Percentiles rank a stretch among this genome's conserved stretches.
Evolutionary conservation across 2,329 filamentous ascomycete species (phyloP).

Genomic region (Monosporascus sp.): DNA sequence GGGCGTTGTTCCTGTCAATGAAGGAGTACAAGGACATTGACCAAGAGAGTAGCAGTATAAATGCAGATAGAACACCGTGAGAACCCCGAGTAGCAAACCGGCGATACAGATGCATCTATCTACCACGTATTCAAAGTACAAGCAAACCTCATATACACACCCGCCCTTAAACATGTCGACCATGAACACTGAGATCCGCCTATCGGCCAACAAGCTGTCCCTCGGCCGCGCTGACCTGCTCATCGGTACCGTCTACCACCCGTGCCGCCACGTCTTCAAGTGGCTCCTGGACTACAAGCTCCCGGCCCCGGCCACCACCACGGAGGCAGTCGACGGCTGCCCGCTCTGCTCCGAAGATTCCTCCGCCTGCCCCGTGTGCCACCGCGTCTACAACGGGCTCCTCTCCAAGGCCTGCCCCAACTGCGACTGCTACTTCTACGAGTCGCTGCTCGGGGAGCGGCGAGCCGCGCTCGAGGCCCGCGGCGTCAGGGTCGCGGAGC

Average conservation of each 20-base stretch:
- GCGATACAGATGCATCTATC: no score
- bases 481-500: neutral
- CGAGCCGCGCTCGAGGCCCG: neutral
- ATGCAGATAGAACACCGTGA: no score
- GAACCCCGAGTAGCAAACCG: neutral
- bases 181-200: neutral
- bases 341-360: constrained; percentile 4
- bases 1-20: no score
- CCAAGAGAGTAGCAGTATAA: no score
- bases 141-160: neutral
- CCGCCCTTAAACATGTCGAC: neutral
- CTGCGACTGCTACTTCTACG: neutral
- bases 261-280: constrained; percentile 8
- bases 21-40: neutral
- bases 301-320: neutral
- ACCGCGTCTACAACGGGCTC: neutral
- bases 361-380: constrained; percentile 3
- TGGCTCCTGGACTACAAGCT: constrained; percentile 10
- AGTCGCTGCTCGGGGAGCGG: neutral
- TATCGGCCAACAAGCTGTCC: constrained; percentile 1
- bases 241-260: constrained; percentile 5
- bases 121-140: neutral
- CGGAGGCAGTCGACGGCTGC: constrained; percentile 1
- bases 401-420: neutral
- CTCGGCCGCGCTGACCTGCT: constrained; percentile 7